Evolutionary conservation across 306 rosid genomes (phyloP), one percentile per base, ranked within the genome.

Genomic region (Lagenaria siceraria): DNA sequence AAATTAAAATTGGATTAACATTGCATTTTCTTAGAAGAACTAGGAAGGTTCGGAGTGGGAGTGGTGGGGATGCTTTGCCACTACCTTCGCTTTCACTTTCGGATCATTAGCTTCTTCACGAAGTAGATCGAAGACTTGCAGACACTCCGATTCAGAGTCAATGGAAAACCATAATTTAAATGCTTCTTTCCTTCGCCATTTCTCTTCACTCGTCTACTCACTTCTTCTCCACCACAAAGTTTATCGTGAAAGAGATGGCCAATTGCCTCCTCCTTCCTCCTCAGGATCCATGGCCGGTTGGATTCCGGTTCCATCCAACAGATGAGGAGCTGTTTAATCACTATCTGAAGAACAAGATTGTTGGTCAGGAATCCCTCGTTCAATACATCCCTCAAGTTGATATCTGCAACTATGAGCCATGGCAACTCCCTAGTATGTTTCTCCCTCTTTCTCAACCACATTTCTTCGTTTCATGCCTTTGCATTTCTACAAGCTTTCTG

Each of bases 291-390:
- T 24, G 5, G 31, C 72, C 73, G 21, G 74, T 77, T n/a, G 80
- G 80, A 40, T 91, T 18, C 86, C 78, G 96, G 48, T 91, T 91
- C 79, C 78, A 29, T 4, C 97, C 98, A 7, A 88, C 91, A 0
- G 97, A 90, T 11, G 88, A 84, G 35, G 98, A 93, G 75, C 86
- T 93, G 12, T 58, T 93, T 1, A 3, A 1, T 10, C 55, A 88
- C 63, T 93, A 78, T 78, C 77, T 94, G 21, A 83, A 59, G 78
- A 65, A 71, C 31, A 94, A 90, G 83, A 11, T 82, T 33, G 58
- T 12, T 0, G 89, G 85, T 9, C 19, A 1, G 11, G 56, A 85
- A 19, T 71, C 33, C 54, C 4, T 78, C 4, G 53, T 83, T 1
- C 4, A 15, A 11, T 11, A 78, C 59, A 84, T 93, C 22, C 79